Base-by-base conservation (phyloP, 73 alveolate species). In the Stentor coeruleus region DNA sequence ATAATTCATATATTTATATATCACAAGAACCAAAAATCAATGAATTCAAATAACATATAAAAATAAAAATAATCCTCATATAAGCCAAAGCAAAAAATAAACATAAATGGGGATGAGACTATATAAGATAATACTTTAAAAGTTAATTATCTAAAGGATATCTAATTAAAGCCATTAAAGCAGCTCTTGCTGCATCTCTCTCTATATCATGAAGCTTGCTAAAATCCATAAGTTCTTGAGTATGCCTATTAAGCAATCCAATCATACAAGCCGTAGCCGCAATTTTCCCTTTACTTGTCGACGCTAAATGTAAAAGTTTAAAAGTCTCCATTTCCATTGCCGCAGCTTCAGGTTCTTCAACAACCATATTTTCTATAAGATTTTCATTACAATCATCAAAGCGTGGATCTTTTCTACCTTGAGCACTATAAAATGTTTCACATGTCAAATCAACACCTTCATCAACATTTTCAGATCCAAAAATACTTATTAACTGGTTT, bases 381-480 rank as follows among this genome's bases (percentile, higher is more conserved):
- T 59, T 57, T 26, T 39, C 84, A 39, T 85, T 85, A n/a, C 26
- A 26, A 74, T 85, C 91, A 3, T 15, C 77, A 49, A 80, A 85
- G 38, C 41, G 84, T 6, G 87, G 84, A 35, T 59, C 91, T 0
- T 1, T 2, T 60, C 91, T 80, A 39, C 91, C 91, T 42, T 85
- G 84, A 58, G 91, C 84, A 0, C 84, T 82, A 38, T 85, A 85
- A 58, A 85, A 85, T 3, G 91, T 79, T 39, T 85, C 91, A 35
- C 84, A 74, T 0, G 88, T 35, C 41, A 85, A 66, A 20, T 81
- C 59, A 36, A 85, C 38, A 26, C 85, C 91, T 33, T 60, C 84
- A 4, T 57, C 79, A 26, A 85, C 91, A 1, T 85, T 74, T 3
- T 37, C 74, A 36, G 59, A 28, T 28, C 91, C 87, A 26, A 85